Base-by-base conservation (phyloP, 2,329 filamentous ascomycete genomes). In the Teratosphaeriaceae sp. region DNA sequence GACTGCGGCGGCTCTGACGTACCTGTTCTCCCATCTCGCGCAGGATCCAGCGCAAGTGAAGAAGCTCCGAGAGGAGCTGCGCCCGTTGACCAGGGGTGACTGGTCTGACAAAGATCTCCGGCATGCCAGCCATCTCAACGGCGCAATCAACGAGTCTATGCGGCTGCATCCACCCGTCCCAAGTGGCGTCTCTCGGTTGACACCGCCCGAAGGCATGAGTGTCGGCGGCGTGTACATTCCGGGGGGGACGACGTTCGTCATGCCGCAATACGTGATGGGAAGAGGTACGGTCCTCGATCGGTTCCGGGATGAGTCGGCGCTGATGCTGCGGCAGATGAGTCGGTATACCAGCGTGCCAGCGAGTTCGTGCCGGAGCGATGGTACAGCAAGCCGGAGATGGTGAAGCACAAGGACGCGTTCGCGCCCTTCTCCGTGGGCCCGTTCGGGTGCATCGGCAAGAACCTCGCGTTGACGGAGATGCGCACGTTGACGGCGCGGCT, bases 121-220 rank as follows among this genome's bases (percentile, higher is more conserved):
- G 13, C 27, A 42, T 13, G 44, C 47, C 19, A 29, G 39, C 22
- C 35, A 40, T 33, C 40, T 50, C 31, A 46, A 52, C 36, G 60
- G 55, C 15, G 49, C 61, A 20, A 64, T 70, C 55, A 63, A 70
- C 42, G 69, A 72, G 46, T 56, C 66, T 1, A 52, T 71, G 3
- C 62, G 69, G n/a, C 53, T 71, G 3, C 58, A 68, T 40, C 66
- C 69, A 5, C 57, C 66, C 0, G 61, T 68, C 1, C 63, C 65
- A 1, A 58, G 57, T 6, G 65, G 60, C 1, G 38, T 67, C 19
- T 53, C 56, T 22, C 56, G 69, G 3, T 37, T 61, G 11, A 68
- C 67, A 1, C 67, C 67, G 6, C 38, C 62, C 15, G 55, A 64
- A 40, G 67, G 67, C 16, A 51, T 68, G 19, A 48, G 51, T 13